Evolutionary conservation across 75 land plant genomes (phyloP).

Genomic region (Pinus tabuliformis): DNA sequence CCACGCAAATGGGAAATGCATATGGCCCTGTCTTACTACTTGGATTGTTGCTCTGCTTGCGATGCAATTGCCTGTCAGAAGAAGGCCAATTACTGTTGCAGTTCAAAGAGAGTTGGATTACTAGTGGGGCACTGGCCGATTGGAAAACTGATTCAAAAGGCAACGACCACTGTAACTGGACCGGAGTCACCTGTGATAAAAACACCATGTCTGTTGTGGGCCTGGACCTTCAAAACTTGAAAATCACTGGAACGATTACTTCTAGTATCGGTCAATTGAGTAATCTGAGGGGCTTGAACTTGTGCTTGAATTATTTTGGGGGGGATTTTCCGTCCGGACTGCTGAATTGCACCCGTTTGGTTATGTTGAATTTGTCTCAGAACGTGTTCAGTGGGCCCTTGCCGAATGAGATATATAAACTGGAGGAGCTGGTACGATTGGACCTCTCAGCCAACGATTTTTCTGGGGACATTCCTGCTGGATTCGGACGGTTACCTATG

Average conservation of each 20-base stretch:
- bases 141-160: neutral
- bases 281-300: neutral
- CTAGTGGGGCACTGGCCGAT: neutral
- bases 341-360: slow-evolving; percentile 15
- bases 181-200: slow-evolving; percentile 25
- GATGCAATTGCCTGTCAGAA: too few species aligned
- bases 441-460: slow-evolving; percentile 47
- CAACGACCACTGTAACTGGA: slow-evolving; percentile 36
- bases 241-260: neutral
- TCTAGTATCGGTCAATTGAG: neutral
- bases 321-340: slow-evolving; percentile 23
- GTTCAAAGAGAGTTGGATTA: neutral
- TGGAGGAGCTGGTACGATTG: slow-evolving; percentile 26
- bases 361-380: slow-evolving; percentile 35
- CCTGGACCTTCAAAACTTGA: neutral
- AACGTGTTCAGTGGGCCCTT: slow-evolving; percentile 53
- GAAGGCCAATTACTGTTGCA: neutral
- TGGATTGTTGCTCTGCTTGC: too few species aligned
- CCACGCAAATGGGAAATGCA: too few species aligned
- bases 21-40: too few species aligned
- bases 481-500: slow-evolving; percentile 24
- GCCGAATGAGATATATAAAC: slow-evolving; percentile 19
- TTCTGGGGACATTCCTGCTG: slow-evolving; percentile 43
- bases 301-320: neutral
- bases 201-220: neutral